Conservation (phyloP, 164 flowering plant species). For the Aristolochia fimbriata region DNA sequence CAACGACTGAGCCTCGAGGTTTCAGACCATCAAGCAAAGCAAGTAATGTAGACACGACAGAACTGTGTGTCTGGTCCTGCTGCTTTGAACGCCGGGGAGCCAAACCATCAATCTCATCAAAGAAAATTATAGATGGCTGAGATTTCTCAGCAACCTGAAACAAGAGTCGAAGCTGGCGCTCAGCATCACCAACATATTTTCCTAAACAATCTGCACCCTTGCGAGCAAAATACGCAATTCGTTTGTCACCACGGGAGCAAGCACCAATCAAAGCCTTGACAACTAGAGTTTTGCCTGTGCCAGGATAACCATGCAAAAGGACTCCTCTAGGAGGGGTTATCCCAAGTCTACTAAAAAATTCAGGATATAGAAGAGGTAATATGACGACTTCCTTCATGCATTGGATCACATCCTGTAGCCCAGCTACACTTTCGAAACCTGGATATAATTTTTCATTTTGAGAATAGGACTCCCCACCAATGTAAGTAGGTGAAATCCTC, state of each 20-base stretch:
- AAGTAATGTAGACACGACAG: constrained; percentile 94
- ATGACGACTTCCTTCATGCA: constrained; percentile 97
- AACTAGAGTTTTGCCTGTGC: constrained; percentile 92
- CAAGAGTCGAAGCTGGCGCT: constrained; percentile 84
- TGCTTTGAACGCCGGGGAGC: constrained; percentile 81
- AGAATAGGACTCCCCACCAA: constrained; percentile 57
- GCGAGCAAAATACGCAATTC: constrained; percentile 95
- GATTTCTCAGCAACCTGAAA: constrained; percentile 97
- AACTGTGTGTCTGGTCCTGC: constrained; percentile 99
- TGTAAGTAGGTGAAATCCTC: constrained; percentile 86
- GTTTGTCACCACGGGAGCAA: constrained; percentile 87
- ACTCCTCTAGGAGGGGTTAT: constrained; percentile 96
- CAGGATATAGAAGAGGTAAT: constrained; percentile 86
- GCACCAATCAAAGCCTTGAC: constrained; percentile 92
- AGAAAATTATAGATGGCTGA: constrained; percentile 96
- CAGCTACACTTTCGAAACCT: constrained; percentile 99
- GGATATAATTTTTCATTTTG: constrained; percentile 36
- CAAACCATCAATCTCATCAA: constrained; percentile 97
- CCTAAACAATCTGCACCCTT: constrained; percentile 99
- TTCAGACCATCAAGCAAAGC: constrained; percentile 92
- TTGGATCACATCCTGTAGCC: constrained; percentile 81
- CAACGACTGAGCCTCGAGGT: constrained; percentile 95
- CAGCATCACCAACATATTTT: constrained; percentile 99
- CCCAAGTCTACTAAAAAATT: constrained; percentile 64
- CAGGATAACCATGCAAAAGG: constrained; percentile 96